phyloP scores from a whole-genome alignment of 192 early-diverging fungal species.

The Dispira simplex region DNA sequence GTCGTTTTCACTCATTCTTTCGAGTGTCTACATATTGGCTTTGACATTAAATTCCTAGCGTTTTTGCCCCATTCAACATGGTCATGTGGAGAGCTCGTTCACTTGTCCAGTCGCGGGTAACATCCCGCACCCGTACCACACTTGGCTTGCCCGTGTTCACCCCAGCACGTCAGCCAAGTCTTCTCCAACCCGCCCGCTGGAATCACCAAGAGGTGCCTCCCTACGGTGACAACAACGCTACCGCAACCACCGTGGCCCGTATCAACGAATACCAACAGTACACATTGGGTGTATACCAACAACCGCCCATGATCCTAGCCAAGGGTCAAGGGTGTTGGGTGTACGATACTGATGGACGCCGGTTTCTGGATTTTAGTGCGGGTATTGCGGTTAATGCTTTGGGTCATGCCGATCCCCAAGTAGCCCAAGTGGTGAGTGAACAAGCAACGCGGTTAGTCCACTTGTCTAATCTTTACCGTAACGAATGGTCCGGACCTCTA shows the following conservation, averaged over 20 bases:
- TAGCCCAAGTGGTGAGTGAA: constrained; percentile 53
- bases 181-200: too few relatives aligned
- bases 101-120: too few relatives aligned
- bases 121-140: too few relatives aligned
- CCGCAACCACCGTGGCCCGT: constrained; percentile 21
- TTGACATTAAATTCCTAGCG: too few relatives aligned
- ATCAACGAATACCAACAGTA: constrained; percentile 37
- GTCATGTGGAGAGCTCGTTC: too few relatives aligned
- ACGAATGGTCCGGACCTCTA: constrained; percentile 68
- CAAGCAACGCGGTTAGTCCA: constrained; percentile 79
- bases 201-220: too few relatives aligned
- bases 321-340: constrained; percentile 72
- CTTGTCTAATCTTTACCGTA: constrained; percentile 83
- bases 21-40: too few relatives aligned
- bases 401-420: constrained; percentile 70
- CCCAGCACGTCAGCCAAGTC: too few relatives aligned
- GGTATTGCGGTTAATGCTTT: constrained; percentile 93
- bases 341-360: constrained; percentile 55
- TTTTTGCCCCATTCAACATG: too few relatives aligned
- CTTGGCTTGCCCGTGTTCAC: too few relatives aligned
- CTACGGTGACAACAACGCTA: constrained; percentile 31
- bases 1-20: too few relatives aligned
- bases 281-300: constrained; percentile 51
- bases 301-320: constrained; percentile 55
- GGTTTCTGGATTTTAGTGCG: constrained; percentile 83